Base-by-base conservation (phyloP, 2,329 filamentous ascomycete species). In the Trichoderma sp. region DNA sequence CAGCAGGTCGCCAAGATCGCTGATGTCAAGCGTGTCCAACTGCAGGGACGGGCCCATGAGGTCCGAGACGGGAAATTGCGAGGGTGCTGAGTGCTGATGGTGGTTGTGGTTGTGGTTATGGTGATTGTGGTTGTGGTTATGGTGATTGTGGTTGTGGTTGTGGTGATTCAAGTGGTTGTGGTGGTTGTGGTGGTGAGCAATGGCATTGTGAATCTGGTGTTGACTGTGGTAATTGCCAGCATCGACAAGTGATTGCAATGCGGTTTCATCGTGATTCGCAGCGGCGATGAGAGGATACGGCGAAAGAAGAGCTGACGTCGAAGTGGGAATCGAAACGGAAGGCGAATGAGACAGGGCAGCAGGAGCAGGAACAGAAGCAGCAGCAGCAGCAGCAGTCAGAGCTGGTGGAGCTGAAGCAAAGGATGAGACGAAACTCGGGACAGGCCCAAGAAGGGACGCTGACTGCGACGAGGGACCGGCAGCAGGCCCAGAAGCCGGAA, bases 11-110 rank as follows among this genome's bases (percentile, higher is more conserved):
- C 34, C 4, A 14, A 39, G 12, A 10, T 39, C 34, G 67, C 79
- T 78, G 55, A 80, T 71, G 58, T 78, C 78, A 48, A 75, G 74
- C 28, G 77, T 61, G 66, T 74, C 73, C 17, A 70, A 64, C 24
- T 70, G 63, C 66, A 69, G 69, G 6, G 69, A 43, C 17, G 72
- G 68, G n/a, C 73, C 72, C 15, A 80, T 70, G 65, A 80, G 77
- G 28, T 72, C 74, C 7, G 80, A 68, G 55, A 73, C 74, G 4
- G 76, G 67, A 41, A 77, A 76, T 57, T 75, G 68, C 3, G 68
- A n/a, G 15, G 60, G 26, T 15, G 55, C 45, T 19, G 68, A 52
- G 5, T 55, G 24, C 17, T 55, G 48, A 2, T 34, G 30, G 9
- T 9, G 9, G 30, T 34, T 7, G 10, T 34, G 30, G 30, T 34